phyloP scores from a whole-genome alignment of 805 yeast genomes.

The Ogataea zsoltii region DNA sequence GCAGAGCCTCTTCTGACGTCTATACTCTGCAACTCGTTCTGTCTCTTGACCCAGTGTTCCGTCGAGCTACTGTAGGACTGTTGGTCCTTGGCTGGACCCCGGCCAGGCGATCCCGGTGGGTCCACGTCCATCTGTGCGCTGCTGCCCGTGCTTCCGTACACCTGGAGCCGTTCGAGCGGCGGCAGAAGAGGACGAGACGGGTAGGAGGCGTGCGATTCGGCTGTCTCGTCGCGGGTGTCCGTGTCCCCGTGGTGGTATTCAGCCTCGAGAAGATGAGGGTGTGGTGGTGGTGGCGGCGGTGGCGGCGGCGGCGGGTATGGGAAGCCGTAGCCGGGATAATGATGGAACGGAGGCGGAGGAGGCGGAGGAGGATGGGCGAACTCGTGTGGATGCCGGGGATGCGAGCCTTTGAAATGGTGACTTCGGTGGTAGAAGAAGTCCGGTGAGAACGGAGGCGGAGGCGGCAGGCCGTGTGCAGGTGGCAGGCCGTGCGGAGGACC shows the following conservation, averaged over 20 bases:
- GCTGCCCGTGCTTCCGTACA: not conserved
- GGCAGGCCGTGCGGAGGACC: slow-evolving; percentile 1
- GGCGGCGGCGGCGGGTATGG: slow-evolving; percentile 25
- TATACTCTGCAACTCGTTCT: slow-evolving; percentile 15
- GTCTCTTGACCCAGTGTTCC: slow-evolving; percentile 29
- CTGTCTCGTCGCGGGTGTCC: not conserved
- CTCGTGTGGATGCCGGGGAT: slow-evolving; percentile 16
- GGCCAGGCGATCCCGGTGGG: not conserved
- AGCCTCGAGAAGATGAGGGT: slow-evolving; percentile 5
- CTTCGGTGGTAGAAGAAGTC: not conserved
- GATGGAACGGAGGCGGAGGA: slow-evolving; percentile 30
- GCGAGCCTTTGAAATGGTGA: slow-evolving; percentile 17
- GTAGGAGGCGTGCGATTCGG: not conserved
- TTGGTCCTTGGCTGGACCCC: not conserved
- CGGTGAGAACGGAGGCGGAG: slow-evolving; percentile 7
- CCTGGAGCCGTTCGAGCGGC: slow-evolving; percentile 6
- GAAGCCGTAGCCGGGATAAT: slow-evolving; percentile 13
- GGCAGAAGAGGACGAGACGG: slow-evolving; percentile 10
- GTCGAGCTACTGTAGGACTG: slow-evolving; percentile 13
- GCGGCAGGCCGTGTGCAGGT: slow-evolving; percentile 6
- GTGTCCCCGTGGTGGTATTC: not conserved
- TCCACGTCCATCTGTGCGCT: slow-evolving; percentile 3
- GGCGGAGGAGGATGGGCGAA: slow-evolving; percentile 17
- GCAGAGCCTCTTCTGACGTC: not conserved
- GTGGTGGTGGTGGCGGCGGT: slow-evolving; percentile 30